phyloP scores from a whole-genome alignment of 2,329 filamentous ascomycete genomes.

The Phialophora macrospora region DNA sequence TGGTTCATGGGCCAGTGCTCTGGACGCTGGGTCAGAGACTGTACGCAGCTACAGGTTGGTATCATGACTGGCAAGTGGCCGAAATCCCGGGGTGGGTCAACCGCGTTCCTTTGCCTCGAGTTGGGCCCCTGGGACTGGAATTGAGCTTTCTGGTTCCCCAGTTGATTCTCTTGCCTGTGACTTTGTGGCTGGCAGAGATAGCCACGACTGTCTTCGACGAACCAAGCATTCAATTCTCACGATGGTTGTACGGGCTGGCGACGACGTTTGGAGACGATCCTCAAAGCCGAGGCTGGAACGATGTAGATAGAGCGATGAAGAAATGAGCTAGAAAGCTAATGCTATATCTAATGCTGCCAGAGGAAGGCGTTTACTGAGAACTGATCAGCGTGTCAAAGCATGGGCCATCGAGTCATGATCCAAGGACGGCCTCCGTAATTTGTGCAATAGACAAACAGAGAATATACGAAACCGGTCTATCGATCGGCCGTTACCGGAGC shows the following conservation, averaged over 20 bases:
- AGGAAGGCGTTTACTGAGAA: too few relatives aligned
- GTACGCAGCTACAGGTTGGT: conserved; percentile 66
- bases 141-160: conserved; percentile 65
- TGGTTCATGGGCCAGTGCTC: conserved; percentile 53
- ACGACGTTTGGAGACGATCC: conserved; percentile 40
- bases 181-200: conserved; percentile 63
- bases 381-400: too few relatives aligned
- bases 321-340: not conserved
- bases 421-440: too few relatives aligned
- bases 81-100: conserved; percentile 63
- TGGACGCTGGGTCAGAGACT: conserved; percentile 66
- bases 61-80: conserved; percentile 55
- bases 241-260: conserved; percentile 59
- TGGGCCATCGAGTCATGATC: too few relatives aligned
- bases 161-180: conserved; percentile 64
- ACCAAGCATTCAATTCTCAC: conserved; percentile 62
- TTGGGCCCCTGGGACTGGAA: conserved; percentile 66
- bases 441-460: too few relatives aligned
- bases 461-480: too few relatives aligned
- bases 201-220: conserved; percentile 63
- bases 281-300: conserved; percentile 5
- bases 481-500: too few relatives aligned
- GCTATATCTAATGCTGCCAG: too few relatives aligned
- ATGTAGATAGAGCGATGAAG: not conserved
- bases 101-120: conserved; percentile 59